Evolutionary conservation across 768 basidiomycete genomes (phyloP), one percentile per base, ranked within the genome.

Genomic region (Baorangia bicolor): DNA sequence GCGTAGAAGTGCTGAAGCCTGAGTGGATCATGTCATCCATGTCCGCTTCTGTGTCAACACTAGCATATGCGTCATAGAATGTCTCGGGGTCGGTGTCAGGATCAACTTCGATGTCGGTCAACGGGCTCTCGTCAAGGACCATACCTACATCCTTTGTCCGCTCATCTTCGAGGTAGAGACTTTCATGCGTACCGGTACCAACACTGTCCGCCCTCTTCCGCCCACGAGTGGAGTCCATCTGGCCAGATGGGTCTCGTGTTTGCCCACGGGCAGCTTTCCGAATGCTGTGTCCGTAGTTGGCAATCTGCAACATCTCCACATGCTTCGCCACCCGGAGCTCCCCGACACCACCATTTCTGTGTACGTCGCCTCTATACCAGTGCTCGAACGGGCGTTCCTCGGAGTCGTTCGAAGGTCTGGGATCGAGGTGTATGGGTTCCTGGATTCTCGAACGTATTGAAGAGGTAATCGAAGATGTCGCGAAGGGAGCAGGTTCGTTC

Each of bases 311-410:
- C 91, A 94, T 93, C 70, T 94, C 91, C 69, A 86, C 78, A 54
- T 86, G 79, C 62, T 80, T 78, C 3, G 83, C 91, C 2, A 92
- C 84, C 21, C 86, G 80, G 51, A 91, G 74, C 69, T 93, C 91
- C 46, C 91, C 91, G 12, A 93, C 90, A n/a, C 91, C 91, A 25
- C 91, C 91, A 65, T 94, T 94, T 45, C 91, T 80, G 13, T 90
- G 86, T 5, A 90, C 82, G 61, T 94, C 91, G 2, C 91, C 91
- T 46, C 91, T 85, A 66, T 94, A 94, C 91, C 91, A 93, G 64
- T 94, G 91, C 63, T 93, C 90, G 56, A 87, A 93, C 0, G 90
- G 90, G 14, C 82, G 81, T 66, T 93, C 91, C 57, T 90, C 90
- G 6, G 89, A 91, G 23, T 92, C 90, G 25, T 74, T 79, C 5